Base-by-base conservation (phyloP, 2,329 filamentous ascomycete species). In the Spiromastix sp. region DNA sequence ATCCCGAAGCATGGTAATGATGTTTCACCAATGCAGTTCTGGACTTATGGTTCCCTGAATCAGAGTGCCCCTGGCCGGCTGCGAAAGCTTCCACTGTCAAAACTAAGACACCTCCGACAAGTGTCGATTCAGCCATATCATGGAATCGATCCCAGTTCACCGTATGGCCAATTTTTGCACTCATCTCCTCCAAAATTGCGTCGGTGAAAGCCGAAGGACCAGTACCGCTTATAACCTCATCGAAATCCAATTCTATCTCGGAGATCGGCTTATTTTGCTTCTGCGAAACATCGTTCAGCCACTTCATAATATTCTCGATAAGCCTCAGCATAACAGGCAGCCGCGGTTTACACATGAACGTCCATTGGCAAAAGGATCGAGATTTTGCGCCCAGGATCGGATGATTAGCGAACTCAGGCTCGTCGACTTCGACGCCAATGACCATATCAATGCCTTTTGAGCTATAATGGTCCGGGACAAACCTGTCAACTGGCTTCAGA, bases 291-390 rank as follows among this genome's bases (percentile, higher is more conserved):
- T 66, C 68, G 18, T 72, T 68, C 32, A 83, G 63, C 79, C 78
- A 82, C 1, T 60, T 51, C 56, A 82, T 70, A 51, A 83, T 82
- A 47, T 78, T 73, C 51, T 82, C 76, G 30, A 83, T 71, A 3
- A 84, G 65, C 20, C 63, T 61, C 54, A 82, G 63, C 76, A 84
- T 81, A 37, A 83, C 75, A 2, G 77, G 76, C 17, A 77, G 68
- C 12, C 67, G 63, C 1, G 79, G 77, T 50, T 81, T 80, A 46
- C 72, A 72, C 62, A 81, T 78, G 48, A 83, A 81, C 0, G 79
- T 83, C 79, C 79, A 84, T 49, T 83, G 79, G 52, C 79, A 83
- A 52, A 84, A 83, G 0, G 78, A 83, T 44, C 68, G 64, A 24
- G 73, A 81, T 56, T 83, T 83, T 32, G 67, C 68, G 10, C 79